Base-by-base conservation (phyloP, 352 stramenopile species). In the Globisporangium parvum region DNA sequence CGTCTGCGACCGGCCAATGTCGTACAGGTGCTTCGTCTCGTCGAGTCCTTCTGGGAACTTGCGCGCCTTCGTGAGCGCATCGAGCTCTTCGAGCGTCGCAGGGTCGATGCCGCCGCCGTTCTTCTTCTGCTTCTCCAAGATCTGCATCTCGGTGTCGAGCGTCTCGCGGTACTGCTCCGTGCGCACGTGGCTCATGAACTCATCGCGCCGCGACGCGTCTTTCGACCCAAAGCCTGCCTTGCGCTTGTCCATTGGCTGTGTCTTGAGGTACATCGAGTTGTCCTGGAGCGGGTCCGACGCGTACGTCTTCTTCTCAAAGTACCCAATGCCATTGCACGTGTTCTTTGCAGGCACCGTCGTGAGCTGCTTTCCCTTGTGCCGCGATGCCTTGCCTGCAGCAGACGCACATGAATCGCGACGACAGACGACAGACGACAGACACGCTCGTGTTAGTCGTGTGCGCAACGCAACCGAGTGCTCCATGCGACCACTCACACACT, bases 181-280 rank as follows among this genome's bases (percentile, higher is more conserved):
- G 58, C 86, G 78, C 53, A 96, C 77, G 42, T 88, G 83, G 62
- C 80, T 93, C 69, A 94, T 96, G 57, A 97, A 97, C 45, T 97
- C 88, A 52, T 95, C 90, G 52, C 82, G 75, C 33, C 93, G 92
- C 53, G 71, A 91, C 21, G 88, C 88, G 61, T 97, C 88, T 62
- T 95, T 91, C 46, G 85, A 93, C 21, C 87, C 90, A 65, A 97
- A 97, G 23, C 88, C 90, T 6, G 89, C 69, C 62, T 97, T 97
- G 45, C 90, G 81, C 45, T 85, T 70, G 47, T 93, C 79, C 63
- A 93, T 80, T 33, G 88, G 87, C 57, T 96, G 83, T 8, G 81
- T 86, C 63, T 89, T 91, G 35, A 93, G 71, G 60, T 97, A 97
- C 50, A 80, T 79, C 37, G 88, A 90, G 47, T 85, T 89, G 66